Conservation (phyloP, 1,284 basidiomycete species). For the Sanghuangporus weigelae region DNA sequence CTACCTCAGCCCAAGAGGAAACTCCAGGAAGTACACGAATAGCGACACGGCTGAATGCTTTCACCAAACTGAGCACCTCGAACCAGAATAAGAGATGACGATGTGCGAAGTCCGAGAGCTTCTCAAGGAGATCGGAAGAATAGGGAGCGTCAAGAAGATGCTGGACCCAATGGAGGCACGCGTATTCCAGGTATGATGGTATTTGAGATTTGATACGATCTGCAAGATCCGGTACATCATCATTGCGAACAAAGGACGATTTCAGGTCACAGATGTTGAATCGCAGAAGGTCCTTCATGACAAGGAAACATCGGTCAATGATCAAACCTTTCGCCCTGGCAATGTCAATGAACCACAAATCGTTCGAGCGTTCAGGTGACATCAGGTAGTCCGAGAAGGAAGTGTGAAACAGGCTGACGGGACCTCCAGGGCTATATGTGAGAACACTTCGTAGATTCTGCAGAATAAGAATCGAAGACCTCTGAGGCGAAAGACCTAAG, state of each 20-base stretch:
- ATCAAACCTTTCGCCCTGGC: background rate
- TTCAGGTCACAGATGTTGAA: conserved; percentile 10
- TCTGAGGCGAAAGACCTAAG: background rate
- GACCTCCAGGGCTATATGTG: background rate
- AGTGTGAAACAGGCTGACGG: background rate
- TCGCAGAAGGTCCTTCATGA: background rate
- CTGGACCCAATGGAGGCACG: conserved; percentile 4
- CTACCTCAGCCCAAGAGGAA: background rate
- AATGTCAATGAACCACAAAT: conserved; percentile 2
- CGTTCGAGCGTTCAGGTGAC: background rate
- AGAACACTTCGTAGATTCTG: background rate
- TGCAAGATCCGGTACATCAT: background rate
- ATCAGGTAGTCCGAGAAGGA: conserved; percentile 7
- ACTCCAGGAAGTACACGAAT: background rate
- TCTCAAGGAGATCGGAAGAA: background rate
- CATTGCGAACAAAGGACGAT: background rate
- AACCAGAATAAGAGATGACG: conserved; percentile 12
- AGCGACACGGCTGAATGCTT: conserved; percentile 4
- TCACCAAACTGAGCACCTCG: conserved; percentile 21
- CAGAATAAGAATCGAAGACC: background rate
- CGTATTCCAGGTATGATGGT: background rate
- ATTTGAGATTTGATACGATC: background rate
- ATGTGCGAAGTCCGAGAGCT: conserved; percentile 18
- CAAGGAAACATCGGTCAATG: background rate
- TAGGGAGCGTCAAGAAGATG: conserved; percentile 1